Base-by-base conservation (phyloP, 148 eudicot genomes). In the Cornus kousa region DNA sequence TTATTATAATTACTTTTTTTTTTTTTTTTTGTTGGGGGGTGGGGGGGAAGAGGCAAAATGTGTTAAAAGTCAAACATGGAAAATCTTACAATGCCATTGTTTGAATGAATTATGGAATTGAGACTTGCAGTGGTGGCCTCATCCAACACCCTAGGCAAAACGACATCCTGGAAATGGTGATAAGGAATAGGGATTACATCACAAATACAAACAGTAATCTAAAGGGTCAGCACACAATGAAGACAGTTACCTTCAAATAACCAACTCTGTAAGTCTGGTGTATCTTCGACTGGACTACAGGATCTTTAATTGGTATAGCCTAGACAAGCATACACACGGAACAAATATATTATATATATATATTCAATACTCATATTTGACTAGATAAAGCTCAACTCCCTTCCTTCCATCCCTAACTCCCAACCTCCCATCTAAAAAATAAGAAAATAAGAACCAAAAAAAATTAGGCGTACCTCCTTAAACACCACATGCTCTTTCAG, bases 241-340 rank as follows among this genome's bases (percentile, higher is more conserved):
- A 77, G 74, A 81, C 67, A 43, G 68, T 77, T 74, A 89, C 99
- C 95, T 96, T 96, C 73, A 96, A 73, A 81, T 92, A 96, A 78
- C 97, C 91, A 82, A 96, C 77, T 90, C 97, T 89, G 82, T 92
- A 92, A 23, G 95, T 96, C 73, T 93, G 98, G 78, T 96, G 99
- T 77, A 96, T 92, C 94, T 92, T 96, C 22, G 99, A 96, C 82
- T 94, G 78, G 70, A 92, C 95, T 78, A 77, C 71, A 32, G 89
- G 87, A 85, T 94, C 94, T 86, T 92, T 96, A 70, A 96, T 96
- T 7, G 97, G 97, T 83, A 96, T 86, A 55, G 94, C 99, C 99
- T 96, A 68, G 37, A 80, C 70, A 72, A 10, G 37, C 55, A 72
- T 73, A 83, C 8, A 62, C 23, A n/a, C 5, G 20, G 66, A 62